Evolutionary conservation across 148 eudicot genomes (phyloP), one percentile per base, ranked within the genome.

Genomic region (Chenopodium berlandieri): DNA sequence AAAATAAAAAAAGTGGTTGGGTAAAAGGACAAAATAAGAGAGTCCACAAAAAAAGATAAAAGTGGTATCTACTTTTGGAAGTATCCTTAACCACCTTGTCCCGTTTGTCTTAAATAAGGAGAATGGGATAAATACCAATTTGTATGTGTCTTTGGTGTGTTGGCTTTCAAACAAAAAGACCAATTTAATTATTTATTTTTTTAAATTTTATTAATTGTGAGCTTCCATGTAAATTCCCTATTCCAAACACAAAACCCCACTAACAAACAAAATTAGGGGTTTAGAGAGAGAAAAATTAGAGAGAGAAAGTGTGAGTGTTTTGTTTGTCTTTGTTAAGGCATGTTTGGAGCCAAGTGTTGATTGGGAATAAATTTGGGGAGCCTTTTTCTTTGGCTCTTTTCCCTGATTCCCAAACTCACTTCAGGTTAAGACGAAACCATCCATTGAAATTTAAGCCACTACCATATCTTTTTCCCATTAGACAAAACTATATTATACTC

Each of bases 271-370:
- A 88, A 83, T 8, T 34, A n/a, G 65, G 62, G 67, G 13, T 50
- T 50, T 50, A 50, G 13, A 72, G 16, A 46, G 10, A 70, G 8
- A 70, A 3, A 66, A 3, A 27, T 4, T 6, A 32, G 48, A 31
- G 81, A 71, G 52, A 40, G 8, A 58, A 47, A 25, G 22, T n/a
- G 80, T 77, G 85, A 84, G 77, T 85, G 78, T 84, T 79, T 90
- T 82, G 78, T 88, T 90, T 91, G 91, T 85, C 91, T 87, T 91
- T 89, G 96, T 89, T 91, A 87, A 84, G 91, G 89, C 87, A 81
- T 89, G 92, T 85, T 94, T 94, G 98, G 93, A 83, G n/a, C 50
- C 73, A 77, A 68, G 90, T 83, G 80, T 64, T 58, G 71, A 73
- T 80, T 80, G 91, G 86, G 90, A 91, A 91, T 89, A 80, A 66